Conservation (phyloP, 148 eudicot genomes). For the Agrostemma githago region DNA sequence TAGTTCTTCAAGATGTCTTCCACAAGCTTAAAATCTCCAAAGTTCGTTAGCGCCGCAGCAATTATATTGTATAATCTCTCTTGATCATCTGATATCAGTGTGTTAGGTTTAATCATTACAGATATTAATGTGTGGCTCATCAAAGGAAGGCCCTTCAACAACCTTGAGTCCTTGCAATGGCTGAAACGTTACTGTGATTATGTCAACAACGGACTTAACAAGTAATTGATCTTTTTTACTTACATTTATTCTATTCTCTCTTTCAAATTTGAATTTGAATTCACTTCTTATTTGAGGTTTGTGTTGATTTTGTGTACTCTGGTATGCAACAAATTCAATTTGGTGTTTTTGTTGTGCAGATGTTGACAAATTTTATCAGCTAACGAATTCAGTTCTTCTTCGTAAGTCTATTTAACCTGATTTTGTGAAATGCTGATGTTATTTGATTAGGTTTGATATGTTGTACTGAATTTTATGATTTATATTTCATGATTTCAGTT, state of each 20-base stretch:
- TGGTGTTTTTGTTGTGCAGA: too few relatives aligned
- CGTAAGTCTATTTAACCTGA: too few relatives aligned
- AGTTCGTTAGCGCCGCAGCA: slow-evolving; percentile 25
- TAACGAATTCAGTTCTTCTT: too few relatives aligned
- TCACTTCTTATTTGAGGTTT: background rate
- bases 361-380: too few relatives aligned
- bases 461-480: too few relatives aligned
- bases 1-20: slow-evolving; percentile 87
- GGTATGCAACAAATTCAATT: too few relatives aligned
- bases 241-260: background rate
- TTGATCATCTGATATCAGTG: background rate
- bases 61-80: too few relatives aligned
- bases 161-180: slow-evolving; percentile 95
- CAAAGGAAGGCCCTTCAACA: slow-evolving; percentile 77
- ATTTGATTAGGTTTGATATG: too few relatives aligned
- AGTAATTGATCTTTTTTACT: background rate
- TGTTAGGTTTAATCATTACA: slow-evolving; percentile 4
- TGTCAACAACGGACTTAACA: slow-evolving; percentile 37
- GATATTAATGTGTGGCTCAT: slow-evolving; percentile 22
- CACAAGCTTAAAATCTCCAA: slow-evolving; percentile 85
- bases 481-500: too few relatives aligned
- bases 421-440: too few relatives aligned
- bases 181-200: slow-evolving; percentile 87
- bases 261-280: background rate
- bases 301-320: background rate